These are phyloP conservation scores for Nidularia sp. DNA, from an alignment of 768 basidiomycete species.

Conservation along the genomic window DNA sequence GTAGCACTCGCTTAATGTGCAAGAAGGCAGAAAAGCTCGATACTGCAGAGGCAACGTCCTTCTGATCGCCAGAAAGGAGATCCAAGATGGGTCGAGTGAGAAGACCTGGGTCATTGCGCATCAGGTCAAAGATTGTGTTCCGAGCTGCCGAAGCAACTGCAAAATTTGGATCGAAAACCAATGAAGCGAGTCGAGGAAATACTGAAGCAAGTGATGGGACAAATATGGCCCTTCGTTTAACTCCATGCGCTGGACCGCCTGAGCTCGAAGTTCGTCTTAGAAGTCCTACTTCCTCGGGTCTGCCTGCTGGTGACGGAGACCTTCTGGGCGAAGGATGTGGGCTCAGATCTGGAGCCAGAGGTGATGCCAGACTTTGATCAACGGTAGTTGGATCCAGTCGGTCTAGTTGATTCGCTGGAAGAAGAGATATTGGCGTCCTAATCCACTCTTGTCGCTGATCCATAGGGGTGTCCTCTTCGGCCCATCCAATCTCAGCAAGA, in stretches of 20 bases:
- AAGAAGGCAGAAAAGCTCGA: conserved; percentile 52
- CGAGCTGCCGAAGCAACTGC: conserved; percentile 54
- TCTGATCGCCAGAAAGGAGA: conserved; percentile 46
- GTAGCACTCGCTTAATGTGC: conserved; percentile 51
- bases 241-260: conserved; percentile 35
- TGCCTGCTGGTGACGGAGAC: conserved; percentile 10
- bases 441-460: conserved; percentile 58
- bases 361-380: conserved; percentile 15
- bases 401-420: conserved; percentile 56
- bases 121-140: conserved; percentile 53
- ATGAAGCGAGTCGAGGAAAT: conserved; percentile 48
- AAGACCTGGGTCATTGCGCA: conserved; percentile 74
- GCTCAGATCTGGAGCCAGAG: conserved; percentile 24
- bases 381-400: conserved; percentile 29
- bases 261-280: conserved; percentile 56
- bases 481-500: conserved; percentile 75
- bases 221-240: conserved; percentile 64
- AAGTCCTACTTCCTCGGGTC: conserved; percentile 28
- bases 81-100: conserved; percentile 62
- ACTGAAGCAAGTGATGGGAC: conserved; percentile 54
- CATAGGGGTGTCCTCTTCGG: conserved; percentile 48
- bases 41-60: conserved; percentile 42
- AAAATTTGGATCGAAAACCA: conserved; percentile 52
- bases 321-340: conserved; percentile 26
- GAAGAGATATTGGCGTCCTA: conserved; percentile 60